Percentiles rank a stretch among this genome's conserved stretches.
phyloP scores from a whole-genome alignment of 331 rosid genomes.

The Phaseolus coccineus region DNA sequence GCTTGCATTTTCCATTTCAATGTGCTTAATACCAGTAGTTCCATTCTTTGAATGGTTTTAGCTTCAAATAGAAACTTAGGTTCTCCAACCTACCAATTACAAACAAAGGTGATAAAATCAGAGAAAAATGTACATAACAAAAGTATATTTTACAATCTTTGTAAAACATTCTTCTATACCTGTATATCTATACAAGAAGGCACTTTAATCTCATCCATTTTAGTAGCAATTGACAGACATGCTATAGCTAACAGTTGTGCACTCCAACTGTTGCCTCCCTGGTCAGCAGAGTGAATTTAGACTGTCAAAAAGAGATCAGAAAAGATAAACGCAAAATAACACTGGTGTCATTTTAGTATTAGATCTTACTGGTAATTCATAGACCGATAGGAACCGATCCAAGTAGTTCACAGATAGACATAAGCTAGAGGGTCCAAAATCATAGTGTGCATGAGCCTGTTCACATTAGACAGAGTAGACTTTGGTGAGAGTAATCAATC shows the following conservation, averaged over 20 bases:
- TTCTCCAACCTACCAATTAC: slow-evolving; percentile 62
- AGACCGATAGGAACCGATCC: slow-evolving; percentile 78
- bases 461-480: slow-evolving; percentile 38
- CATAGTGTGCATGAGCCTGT: slow-evolving; percentile 69
- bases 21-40: slow-evolving; percentile 64
- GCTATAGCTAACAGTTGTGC: slow-evolving; percentile 70
- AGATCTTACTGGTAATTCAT: slow-evolving; percentile 69
- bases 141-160: slow-evolving; percentile 20
- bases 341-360: slow-evolving; percentile 15
- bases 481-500: slow-evolving; percentile 52
- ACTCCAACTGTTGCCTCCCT: slow-evolving; percentile 64
- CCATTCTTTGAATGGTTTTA: slow-evolving; percentile 66
- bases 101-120: slow-evolving; percentile 4
- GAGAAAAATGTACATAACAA: slow-evolving; percentile 13
- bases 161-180: slow-evolving; percentile 50
- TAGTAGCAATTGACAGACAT: slow-evolving; percentile 77
- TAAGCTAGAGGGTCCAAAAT: slow-evolving; percentile 65
- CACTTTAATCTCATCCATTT: slow-evolving; percentile 65
- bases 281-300: slow-evolving; percentile 24
- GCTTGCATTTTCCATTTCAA: slow-evolving; percentile 85
- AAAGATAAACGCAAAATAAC: slow-evolving; percentile 22
- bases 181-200: slow-evolving; percentile 61
- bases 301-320: slow-evolving; percentile 6
- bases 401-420: slow-evolving; percentile 75
- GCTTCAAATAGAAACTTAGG: slow-evolving; percentile 65